A percentile compares a stretch with the other conserved stretches of the same genome.
Evolutionary conservation across 2,329 filamentous ascomycete genomes (phyloP).

Genomic region (Trichophyton benhamiae): DNA sequence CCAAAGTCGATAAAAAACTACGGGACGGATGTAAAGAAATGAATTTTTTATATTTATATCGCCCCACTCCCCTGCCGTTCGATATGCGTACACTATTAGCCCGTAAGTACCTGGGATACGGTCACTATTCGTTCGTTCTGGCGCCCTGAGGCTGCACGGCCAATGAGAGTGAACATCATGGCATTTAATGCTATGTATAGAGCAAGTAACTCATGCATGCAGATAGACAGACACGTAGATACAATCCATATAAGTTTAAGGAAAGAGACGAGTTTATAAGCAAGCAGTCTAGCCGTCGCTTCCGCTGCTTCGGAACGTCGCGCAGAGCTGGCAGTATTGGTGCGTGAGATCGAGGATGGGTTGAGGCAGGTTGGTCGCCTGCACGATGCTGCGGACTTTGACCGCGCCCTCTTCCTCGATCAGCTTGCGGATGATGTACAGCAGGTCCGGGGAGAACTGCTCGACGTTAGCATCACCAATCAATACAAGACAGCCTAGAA

Average conservation of each 20-base stretch:
- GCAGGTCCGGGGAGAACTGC: constrained; percentile 77
- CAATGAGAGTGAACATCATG: neutral
- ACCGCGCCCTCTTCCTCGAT: constrained; percentile 97
- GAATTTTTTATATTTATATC: neutral
- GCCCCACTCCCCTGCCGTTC: neutral
- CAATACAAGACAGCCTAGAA: neutral
- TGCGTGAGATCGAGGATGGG: constrained; percentile 88
- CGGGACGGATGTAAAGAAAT: neutral
- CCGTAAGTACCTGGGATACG: too few species aligned
- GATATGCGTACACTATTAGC: neutral
- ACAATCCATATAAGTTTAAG: neutral
- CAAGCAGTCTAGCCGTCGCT: constrained; percentile 55
- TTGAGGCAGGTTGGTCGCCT: constrained; percentile 87
- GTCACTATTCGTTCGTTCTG: too few species aligned
- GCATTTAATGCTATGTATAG: too few species aligned
- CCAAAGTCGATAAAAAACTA: neutral
- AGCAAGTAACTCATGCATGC: neutral
- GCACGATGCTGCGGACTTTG: constrained; percentile 93
- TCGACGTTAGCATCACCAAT: neutral
- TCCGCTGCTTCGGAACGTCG: constrained; percentile 86
- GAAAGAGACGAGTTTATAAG: too few species aligned
- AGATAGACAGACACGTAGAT: neutral
- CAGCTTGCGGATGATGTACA: constrained; percentile 76
- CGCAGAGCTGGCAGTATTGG: constrained; percentile 88
- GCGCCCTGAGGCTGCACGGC: neutral